Evolutionary conservation across 306 rosid species (phyloP).

Genomic region (Trifolium subterraneum): DNA sequence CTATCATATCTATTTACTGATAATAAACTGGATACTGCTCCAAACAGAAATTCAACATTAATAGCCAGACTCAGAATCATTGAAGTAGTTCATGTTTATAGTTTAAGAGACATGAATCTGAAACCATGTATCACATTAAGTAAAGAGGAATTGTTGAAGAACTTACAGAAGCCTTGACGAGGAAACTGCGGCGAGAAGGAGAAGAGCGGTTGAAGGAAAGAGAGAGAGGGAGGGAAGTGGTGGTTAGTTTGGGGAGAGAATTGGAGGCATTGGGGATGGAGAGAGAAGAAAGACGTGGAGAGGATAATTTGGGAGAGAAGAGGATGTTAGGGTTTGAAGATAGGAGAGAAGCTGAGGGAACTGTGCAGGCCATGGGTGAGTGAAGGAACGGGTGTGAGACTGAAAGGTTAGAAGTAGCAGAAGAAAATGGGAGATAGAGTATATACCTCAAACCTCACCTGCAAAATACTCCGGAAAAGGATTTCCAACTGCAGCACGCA

Average conservation of each 20-base stretch:
- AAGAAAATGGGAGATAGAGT: neutral
- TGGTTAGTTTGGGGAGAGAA: slow-evolving; percentile 52
- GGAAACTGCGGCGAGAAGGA: slow-evolving; percentile 49
- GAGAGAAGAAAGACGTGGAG: slow-evolving; percentile 42
- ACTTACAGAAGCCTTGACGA: slow-evolving; percentile 68
- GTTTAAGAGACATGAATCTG: too few relatives aligned
- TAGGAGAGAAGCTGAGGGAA: slow-evolving; percentile 62
- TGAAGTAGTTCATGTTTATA: too few relatives aligned
- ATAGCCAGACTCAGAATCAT: too few relatives aligned
- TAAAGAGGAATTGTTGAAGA: neutral
- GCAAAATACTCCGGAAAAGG: too few relatives aligned
- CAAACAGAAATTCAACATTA: too few relatives aligned
- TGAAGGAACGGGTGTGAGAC: slow-evolving; percentile 6
- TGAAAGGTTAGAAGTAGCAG: too few relatives aligned
- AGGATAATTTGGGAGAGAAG: slow-evolving; percentile 52
- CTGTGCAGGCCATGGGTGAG: slow-evolving; percentile 43
- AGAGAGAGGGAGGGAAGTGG: slow-evolving; percentile 43
- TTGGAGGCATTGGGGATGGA: slow-evolving; percentile 60
- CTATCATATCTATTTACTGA: too few relatives aligned
- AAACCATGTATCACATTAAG: too few relatives aligned
- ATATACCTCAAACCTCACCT: neutral
- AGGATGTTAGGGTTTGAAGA: slow-evolving; percentile 60
- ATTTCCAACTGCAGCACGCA: too few relatives aligned
- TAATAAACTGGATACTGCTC: too few relatives aligned
- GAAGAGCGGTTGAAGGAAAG: slow-evolving; percentile 49